Evolutionary conservation across 2,329 filamentous ascomycete genomes (phyloP), one percentile per base, ranked within the genome.

Genomic region (Shiraia sp.): DNA sequence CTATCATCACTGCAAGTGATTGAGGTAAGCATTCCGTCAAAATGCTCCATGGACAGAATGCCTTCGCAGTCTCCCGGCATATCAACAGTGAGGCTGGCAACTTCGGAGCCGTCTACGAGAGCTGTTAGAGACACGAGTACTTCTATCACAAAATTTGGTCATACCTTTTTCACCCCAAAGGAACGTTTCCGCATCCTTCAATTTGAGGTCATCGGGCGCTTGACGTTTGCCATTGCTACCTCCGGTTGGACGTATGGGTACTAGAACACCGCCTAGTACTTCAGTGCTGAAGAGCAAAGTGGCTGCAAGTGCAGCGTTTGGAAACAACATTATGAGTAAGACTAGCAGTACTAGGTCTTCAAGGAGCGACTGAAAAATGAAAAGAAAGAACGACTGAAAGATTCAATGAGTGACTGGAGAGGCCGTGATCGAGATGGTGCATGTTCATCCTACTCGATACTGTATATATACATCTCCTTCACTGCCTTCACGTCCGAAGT

Each of bases 1-100:
- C 26, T 44, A 22, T 30, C 38, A 9, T 42, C 26, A 10, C 30
- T 43, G 42, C 56, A 59, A 10, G 40, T n/a, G 22, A 55, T 36
- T 10, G 41, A 32, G 6, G 17, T 42, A 3, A 55, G 31, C 52
- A 58, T 51, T 26, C 44, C 47, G 16, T 54, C 45, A 33, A 59
- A 56, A 2, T 40, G 39, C 32, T 60, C 54, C 52, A 60, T 52
- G 23, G 49, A 47, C 12, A 60, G 28, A 27, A 60, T 51, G 34
- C 49, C 47, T 33, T 60, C 56, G 15, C 16, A 30, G 9, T 49
- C 40, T 8, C 42, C 50, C 3, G 52, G 54, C 42, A 47, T 55
- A 27, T 47, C 31, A 13, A 60, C 26, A 3, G 47, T 58, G 4
- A 60, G 36, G 24, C 45, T 52, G 10, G 47, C 57, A 19, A 36